Percentiles rank a stretch among this genome's conserved stretches.
phyloP scores from a whole-genome alignment of 345 rosid species.

The Orychophragmus violaceus region DNA sequence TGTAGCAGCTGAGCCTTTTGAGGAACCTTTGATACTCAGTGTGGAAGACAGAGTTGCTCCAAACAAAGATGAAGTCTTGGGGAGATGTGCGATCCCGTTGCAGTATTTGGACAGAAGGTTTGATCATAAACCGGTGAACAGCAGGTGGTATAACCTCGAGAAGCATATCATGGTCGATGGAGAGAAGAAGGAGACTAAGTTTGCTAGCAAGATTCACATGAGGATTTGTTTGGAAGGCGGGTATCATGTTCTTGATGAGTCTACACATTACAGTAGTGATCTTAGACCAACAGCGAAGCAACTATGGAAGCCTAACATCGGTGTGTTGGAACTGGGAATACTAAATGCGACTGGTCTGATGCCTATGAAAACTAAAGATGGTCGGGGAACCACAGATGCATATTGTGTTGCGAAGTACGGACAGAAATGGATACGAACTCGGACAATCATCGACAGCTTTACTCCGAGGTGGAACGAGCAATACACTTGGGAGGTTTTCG shows the following conservation, averaged over 20 bases:
- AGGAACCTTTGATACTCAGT: constrained; percentile 62
- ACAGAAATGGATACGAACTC: constrained; percentile 84
- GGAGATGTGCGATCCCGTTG: constrained; percentile 49
- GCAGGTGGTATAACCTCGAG: constrained; percentile 77
- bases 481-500: constrained; percentile 91
- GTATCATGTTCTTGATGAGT: constrained; percentile 86
- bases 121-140: constrained; percentile 64
- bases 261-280: constrained; percentile 89
- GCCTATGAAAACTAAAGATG: constrained; percentile 90
- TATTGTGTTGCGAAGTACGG: constrained; percentile 95
- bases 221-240: constrained; percentile 94
- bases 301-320: constrained; percentile 78
- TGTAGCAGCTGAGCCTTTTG: constrained; percentile 89
- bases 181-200: constrained; percentile 69
- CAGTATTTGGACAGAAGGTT: constrained; percentile 59
- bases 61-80: constrained; percentile 76
- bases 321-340: constrained; percentile 79
- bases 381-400: constrained; percentile 83
- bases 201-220: constrained; percentile 80
- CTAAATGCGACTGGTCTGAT: constrained; percentile 68
- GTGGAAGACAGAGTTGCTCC: constrained; percentile 86
- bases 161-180: constrained; percentile 61
- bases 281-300: constrained; percentile 90
- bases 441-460: constrained; percentile 84
- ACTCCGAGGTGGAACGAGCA: constrained; percentile 98